Conservation (phyloP, 78 protist species). For the Protostelium mycophagum region DNA sequence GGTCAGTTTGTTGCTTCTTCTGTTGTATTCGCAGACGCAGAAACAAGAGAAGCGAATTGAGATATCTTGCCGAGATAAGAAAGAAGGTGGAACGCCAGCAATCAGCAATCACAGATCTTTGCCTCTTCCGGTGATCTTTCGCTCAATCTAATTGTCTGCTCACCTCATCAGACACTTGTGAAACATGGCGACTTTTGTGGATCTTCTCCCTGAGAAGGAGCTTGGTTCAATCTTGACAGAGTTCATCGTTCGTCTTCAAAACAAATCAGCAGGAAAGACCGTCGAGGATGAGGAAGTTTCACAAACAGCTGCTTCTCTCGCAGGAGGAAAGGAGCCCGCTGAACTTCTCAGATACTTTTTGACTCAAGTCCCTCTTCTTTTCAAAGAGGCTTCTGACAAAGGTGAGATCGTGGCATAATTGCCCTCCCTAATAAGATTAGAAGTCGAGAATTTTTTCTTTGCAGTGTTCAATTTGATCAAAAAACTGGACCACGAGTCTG, state of each 20-base stretch:
- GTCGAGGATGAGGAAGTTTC: background rate
- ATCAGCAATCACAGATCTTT: too few relatives aligned
- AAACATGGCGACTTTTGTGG: background rate
- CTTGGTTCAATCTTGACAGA: background rate
- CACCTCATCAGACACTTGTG: background rate
- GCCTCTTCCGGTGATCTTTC: too few relatives aligned
- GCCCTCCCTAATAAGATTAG: background rate
- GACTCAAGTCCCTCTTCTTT: background rate
- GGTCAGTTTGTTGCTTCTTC: too few relatives aligned
- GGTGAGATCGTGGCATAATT: background rate
- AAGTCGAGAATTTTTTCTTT: background rate
- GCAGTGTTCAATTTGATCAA: background rate
- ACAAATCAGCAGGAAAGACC: background rate
- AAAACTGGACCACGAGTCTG: background rate
- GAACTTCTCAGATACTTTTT: background rate
- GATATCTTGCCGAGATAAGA: too few relatives aligned
- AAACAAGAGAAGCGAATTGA: too few relatives aligned
- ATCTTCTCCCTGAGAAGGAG: background rate
- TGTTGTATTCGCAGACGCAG: too few relatives aligned
- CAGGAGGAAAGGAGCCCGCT: background rate
- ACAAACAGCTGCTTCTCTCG: background rate
- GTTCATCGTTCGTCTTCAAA: background rate
- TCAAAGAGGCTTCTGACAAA: background rate
- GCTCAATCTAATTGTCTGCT: too few relatives aligned
- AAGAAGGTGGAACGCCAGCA: too few relatives aligned